A percentile compares a stretch with the other conserved stretches of the same genome.
phyloP scores from a whole-genome alignment of 192 early-diverging fungal genomes.

The Backusella tuberculispora region DNA sequence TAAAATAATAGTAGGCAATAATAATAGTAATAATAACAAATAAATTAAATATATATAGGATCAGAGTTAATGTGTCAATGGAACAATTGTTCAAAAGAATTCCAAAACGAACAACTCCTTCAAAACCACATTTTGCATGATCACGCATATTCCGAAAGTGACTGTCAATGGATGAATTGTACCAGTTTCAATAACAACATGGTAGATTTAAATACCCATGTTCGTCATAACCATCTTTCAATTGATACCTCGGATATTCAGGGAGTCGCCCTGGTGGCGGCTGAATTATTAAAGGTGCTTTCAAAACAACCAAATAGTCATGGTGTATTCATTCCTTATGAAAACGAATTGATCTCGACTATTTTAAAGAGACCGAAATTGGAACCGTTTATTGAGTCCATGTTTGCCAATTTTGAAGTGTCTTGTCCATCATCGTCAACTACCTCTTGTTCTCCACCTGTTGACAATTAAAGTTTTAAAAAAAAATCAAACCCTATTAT shows the following conservation, averaged over 20 bases:
- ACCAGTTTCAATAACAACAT: background rate
- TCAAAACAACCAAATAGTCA: conserved; percentile 30
- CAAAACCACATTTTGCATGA: conserved; percentile 55
- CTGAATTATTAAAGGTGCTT: conserved; percentile 20
- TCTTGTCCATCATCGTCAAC: background rate
- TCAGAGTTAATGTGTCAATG: conserved; percentile 50
- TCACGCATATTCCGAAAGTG: conserved; percentile 35
- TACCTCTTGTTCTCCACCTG: background rate
- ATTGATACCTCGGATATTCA: conserved; percentile 11
- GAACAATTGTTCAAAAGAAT: conserved; percentile 49
- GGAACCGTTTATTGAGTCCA: conserved; percentile 17
- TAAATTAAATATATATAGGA: conserved; percentile 18
- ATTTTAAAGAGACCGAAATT: conserved; percentile 28
- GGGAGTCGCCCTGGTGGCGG: conserved; percentile 30
- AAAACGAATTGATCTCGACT: conserved; percentile 25
- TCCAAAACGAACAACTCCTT: conserved; percentile 45
- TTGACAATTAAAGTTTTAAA: background rate
- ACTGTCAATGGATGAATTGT: conserved; percentile 5
- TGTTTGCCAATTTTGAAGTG: conserved; percentile 31
- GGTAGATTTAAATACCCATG: background rate
- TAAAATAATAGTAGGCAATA: no score
- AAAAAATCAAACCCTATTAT: no score
- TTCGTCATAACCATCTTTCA: conserved; percentile 6
- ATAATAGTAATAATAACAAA: background rate
- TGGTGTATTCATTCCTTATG: conserved; percentile 30